Conservation (phyloP, 495 filamentous ascomycete genomes). For the Sphaerosporella brunnea region DNA sequence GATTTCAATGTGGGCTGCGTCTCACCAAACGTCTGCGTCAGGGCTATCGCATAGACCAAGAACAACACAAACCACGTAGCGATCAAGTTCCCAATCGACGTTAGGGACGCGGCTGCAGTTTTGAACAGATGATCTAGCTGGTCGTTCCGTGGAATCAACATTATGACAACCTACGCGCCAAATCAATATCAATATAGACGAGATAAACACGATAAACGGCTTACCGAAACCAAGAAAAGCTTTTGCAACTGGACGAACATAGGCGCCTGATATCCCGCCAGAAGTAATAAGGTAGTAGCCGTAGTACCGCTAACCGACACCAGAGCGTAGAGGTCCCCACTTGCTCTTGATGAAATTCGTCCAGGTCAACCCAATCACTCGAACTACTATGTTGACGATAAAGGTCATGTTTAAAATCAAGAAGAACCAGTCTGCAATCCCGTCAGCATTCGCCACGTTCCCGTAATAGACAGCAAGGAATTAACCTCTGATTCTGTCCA, state of each 20-base stretch:
- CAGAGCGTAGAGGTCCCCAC: constrained; percentile 86
- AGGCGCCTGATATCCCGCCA: constrained; percentile 36
- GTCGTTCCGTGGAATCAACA: constrained; percentile 92
- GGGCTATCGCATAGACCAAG: constrained; percentile 84
- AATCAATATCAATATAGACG: constrained; percentile 6
- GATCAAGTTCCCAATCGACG: constrained; percentile 76
- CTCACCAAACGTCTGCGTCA: constrained; percentile 82
- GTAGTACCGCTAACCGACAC: constrained; percentile 72
- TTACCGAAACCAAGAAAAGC: constrained; percentile 63
- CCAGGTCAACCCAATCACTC: constrained; percentile 81
- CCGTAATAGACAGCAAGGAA: not conserved
- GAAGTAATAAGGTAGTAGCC: constrained; percentile 52
- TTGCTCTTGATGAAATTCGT: constrained; percentile 78
- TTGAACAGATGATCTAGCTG: constrained; percentile 98
- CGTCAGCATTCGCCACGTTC: constrained; percentile 1
- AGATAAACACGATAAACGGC: not conserved
- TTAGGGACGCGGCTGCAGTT: constrained; percentile 84
- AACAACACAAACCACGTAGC: constrained; percentile 97
- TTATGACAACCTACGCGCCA: constrained; percentile 57
- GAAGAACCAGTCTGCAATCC: constrained; percentile 45
- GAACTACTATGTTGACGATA: constrained; percentile 65
- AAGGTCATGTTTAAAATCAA: constrained; percentile 72
- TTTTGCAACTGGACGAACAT: constrained; percentile 71
- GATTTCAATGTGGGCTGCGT: not conserved
- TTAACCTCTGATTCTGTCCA: constrained; percentile 45